Evolutionary conservation across 805 yeast genomes (phyloP).

Genomic region (Candida vartiovaarae): DNA sequence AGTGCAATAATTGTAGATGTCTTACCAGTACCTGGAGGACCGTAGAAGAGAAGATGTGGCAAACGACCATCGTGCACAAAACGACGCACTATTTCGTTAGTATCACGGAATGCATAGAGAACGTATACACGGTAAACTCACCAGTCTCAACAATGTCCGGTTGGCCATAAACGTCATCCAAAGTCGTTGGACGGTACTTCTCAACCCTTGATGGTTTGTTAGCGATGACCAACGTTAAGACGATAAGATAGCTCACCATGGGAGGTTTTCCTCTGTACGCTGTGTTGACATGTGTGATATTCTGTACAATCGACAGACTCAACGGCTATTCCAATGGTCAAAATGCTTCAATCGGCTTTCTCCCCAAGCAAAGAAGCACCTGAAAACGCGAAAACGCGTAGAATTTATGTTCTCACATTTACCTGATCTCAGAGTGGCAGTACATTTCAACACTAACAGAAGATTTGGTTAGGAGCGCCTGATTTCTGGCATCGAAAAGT

Average conservation of each 20-base stretch:
- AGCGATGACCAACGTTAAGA: background rate
- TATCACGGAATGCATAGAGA: background rate
- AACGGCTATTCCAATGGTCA: too few species aligned
- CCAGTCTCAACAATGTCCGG: conserved; percentile 72
- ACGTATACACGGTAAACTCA: conserved; percentile 7
- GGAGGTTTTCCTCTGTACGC: conserved; percentile 23
- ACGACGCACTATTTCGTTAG: conserved; percentile 43
- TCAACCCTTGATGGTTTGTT: conserved; percentile 57
- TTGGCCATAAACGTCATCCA: conserved; percentile 91
- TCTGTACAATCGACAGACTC: too few species aligned
- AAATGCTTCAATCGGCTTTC: too few species aligned
- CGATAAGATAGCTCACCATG: conserved; percentile 16
- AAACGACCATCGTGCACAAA: conserved; percentile 77
- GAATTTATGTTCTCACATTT: too few species aligned
- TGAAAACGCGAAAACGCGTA: conserved; percentile 1
- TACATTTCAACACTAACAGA: too few species aligned
- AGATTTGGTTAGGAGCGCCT: too few species aligned
- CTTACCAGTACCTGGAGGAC: conserved; percentile 94
- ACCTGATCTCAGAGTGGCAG: too few species aligned
- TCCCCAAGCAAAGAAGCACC: background rate
- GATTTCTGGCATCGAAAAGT: too few species aligned
- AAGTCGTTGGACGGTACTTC: conserved; percentile 79
- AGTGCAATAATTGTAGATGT: conserved; percentile 84
- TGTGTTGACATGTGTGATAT: background rate
- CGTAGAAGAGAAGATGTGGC: conserved; percentile 91